phyloP scores from a whole-genome alignment of 225 moss, liverwort and hornwort species.

The Physcomitrium patens region DNA sequence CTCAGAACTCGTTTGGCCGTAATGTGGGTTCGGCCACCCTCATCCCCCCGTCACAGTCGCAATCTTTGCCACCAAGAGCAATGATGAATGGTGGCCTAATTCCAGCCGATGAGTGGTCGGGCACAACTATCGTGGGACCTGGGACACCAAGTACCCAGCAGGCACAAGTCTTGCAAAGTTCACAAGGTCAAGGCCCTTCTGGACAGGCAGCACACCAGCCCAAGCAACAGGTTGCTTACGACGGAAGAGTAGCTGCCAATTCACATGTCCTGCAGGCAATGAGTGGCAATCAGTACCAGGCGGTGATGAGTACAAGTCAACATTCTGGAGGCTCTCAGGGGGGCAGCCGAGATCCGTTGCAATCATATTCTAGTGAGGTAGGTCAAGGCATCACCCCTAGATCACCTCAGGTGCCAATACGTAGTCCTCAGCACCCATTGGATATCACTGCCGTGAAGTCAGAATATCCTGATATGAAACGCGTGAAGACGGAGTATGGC shows the following conservation, averaged over 20 bases:
- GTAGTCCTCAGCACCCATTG: conserved; percentile 33
- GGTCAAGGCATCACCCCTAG: conserved; percentile 21
- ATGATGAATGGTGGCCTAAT: conserved; percentile 30
- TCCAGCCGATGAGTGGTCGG: conserved; percentile 54
- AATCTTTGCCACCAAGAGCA: conserved; percentile 37
- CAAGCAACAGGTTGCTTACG: conserved; percentile 37
- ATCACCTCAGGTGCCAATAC: conserved; percentile 29
- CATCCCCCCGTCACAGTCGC: conserved; percentile 43
- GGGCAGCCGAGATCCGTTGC: conserved; percentile 28
- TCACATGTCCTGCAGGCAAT: conserved; percentile 35
- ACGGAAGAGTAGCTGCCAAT: conserved; percentile 29
- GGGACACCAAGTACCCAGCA: conserved; percentile 34
- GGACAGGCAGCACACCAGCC: conserved; percentile 30
- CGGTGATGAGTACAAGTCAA: conserved; percentile 33
- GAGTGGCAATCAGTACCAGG: conserved; percentile 34
- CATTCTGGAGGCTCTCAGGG: conserved; percentile 36
- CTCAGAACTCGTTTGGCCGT: conserved; percentile 41
- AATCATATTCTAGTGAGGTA: conserved; percentile 28
- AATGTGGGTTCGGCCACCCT: conserved; percentile 50
- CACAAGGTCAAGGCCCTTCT: conserved; percentile 31
- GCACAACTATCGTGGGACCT: conserved; percentile 38
- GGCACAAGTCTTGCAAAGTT: conserved; percentile 33
- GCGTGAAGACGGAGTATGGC: conserved; percentile 35
- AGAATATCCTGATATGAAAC: conserved; percentile 39
- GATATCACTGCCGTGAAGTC: conserved; percentile 32